Evolutionary conservation across 225 moss, liverwort and hornwort genomes (phyloP).

Genomic region (Lunularia cruciata): DNA sequence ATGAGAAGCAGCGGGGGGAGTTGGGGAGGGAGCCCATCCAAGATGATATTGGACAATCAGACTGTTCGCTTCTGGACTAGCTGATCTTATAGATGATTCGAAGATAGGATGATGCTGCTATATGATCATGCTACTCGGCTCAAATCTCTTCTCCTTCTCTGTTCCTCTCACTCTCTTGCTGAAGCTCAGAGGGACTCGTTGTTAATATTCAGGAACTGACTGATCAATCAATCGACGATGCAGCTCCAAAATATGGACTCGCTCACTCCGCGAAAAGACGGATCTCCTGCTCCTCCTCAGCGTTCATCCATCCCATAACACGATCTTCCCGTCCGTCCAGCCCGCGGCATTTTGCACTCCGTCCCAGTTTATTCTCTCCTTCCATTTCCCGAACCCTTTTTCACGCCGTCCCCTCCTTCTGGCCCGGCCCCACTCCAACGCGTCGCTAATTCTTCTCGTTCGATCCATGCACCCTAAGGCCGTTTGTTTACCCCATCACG

Average conservation of each 20-base stretch:
- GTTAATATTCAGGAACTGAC: background rate
- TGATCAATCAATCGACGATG: background rate
- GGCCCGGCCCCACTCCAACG: slow-evolving; percentile 3
- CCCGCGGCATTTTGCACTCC: background rate
- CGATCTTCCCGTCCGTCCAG: background rate
- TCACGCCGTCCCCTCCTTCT: slow-evolving; percentile 4
- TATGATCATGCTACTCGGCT: background rate
- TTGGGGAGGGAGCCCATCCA: too few relatives aligned
- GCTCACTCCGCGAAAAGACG: background rate
- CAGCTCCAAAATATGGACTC: background rate
- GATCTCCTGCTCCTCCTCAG: background rate
- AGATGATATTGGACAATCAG: too few relatives aligned
- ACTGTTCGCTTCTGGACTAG: too few relatives aligned
- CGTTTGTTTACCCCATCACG: too few relatives aligned
- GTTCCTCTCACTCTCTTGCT: background rate
- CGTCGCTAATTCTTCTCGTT: background rate
- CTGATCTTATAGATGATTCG: too few relatives aligned
- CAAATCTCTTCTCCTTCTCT: background rate
- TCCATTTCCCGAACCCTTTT: background rate
- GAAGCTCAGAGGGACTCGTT: too few relatives aligned
- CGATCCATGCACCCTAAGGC: too few relatives aligned
- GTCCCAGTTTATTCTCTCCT: too few relatives aligned
- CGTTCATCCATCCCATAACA: background rate
- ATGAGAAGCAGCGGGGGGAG: too few relatives aligned
- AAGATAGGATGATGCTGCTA: too few relatives aligned